These are phyloP conservation scores for Didymellaceae sp. DNA, from an alignment of 2,329 filamentous ascomycete genomes.

Conservation along the genomic window DNA sequence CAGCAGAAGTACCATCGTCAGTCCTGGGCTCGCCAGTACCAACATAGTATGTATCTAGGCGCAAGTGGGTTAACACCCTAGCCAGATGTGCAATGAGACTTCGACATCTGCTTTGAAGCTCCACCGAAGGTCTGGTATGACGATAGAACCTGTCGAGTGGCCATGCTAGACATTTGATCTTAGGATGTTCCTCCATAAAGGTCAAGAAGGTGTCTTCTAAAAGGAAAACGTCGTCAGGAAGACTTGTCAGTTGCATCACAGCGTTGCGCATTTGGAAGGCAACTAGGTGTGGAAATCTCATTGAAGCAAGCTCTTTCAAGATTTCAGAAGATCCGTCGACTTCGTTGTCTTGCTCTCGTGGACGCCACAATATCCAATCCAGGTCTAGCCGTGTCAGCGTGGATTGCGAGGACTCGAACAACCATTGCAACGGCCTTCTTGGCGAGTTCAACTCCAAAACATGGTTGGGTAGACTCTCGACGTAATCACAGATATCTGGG, in stretches of 20 bases:
- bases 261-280: slow-evolving; percentile 57
- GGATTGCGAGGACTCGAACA: slow-evolving; percentile 29
- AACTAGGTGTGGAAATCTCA: slow-evolving; percentile 53
- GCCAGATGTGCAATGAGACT: slow-evolving; percentile 50
- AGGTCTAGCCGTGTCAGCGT: slow-evolving; percentile 44
- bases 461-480: slow-evolving; percentile 21
- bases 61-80: slow-evolving; percentile 50
- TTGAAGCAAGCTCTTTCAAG: slow-evolving; percentile 39
- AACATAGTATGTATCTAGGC: slow-evolving; percentile 49
- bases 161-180: slow-evolving; percentile 55
- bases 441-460: slow-evolving; percentile 5
- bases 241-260: slow-evolving; percentile 44
- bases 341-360: slow-evolving; percentile 19
- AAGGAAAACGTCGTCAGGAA: slow-evolving; percentile 48
- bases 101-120: slow-evolving; percentile 31
- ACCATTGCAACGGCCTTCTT: slow-evolving; percentile 24
- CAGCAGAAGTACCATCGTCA: slow-evolving; percentile 27
- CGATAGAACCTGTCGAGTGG: slow-evolving; percentile 55
- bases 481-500: slow-evolving; percentile 31
- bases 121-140: slow-evolving; percentile 30
- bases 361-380: slow-evolving; percentile 46
- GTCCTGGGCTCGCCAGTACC: slow-evolving; percentile 40
- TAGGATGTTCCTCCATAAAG: slow-evolving; percentile 54
- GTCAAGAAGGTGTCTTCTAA: slow-evolving; percentile 47
- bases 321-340: slow-evolving; percentile 18